Evolutionary conservation across 768 basidiomycete species (phyloP).

Genomic region (Leccinum longicurvipes): DNA sequence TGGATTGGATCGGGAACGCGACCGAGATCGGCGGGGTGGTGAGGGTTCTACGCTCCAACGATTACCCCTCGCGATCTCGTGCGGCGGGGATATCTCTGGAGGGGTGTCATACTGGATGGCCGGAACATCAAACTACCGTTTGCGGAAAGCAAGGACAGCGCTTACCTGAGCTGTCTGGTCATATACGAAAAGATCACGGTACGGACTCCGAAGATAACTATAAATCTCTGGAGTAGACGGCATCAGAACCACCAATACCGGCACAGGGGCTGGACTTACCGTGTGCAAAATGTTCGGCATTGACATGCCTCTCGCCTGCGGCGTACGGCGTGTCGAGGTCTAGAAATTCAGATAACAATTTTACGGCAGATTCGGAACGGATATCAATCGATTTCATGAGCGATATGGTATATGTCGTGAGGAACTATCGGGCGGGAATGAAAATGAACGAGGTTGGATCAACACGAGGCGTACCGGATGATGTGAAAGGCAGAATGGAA

Average conservation of each 20-base stretch:
- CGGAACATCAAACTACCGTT: slow-evolving; percentile 6
- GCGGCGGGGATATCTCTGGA: slow-evolving; percentile 38
- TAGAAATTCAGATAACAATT: slow-evolving; percentile 81
- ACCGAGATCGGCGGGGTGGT: slow-evolving; percentile 25
- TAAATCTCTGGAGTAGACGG: slow-evolving; percentile 64
- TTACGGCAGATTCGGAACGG: slow-evolving; percentile 83
- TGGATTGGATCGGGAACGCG: slow-evolving; percentile 25
- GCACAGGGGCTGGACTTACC: slow-evolving; percentile 45
- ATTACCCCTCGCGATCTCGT: slow-evolving; percentile 18
- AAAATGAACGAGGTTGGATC: slow-evolving; percentile 13
- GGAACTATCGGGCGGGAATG: slow-evolving; percentile 52
- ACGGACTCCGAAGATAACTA: slow-evolving; percentile 84
- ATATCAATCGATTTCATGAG: slow-evolving; percentile 93
- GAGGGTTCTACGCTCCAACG: slow-evolving; percentile 28
- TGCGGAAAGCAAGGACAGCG: slow-evolving; percentile 1
- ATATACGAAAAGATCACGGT: slow-evolving; percentile 77
- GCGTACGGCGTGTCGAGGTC: slow-evolving; percentile 66
- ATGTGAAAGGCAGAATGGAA: neutral
- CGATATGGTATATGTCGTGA: slow-evolving; percentile 84
- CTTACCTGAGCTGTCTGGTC: slow-evolving; percentile 80
- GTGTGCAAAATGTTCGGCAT: slow-evolving; percentile 94
- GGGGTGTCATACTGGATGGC: slow-evolving; percentile 56
- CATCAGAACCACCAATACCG: neutral
- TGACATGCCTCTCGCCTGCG: slow-evolving; percentile 54
- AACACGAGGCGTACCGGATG: neutral